phyloP scores from a whole-genome alignment of 805 yeast species.

The Starmerella sp. region DNA sequence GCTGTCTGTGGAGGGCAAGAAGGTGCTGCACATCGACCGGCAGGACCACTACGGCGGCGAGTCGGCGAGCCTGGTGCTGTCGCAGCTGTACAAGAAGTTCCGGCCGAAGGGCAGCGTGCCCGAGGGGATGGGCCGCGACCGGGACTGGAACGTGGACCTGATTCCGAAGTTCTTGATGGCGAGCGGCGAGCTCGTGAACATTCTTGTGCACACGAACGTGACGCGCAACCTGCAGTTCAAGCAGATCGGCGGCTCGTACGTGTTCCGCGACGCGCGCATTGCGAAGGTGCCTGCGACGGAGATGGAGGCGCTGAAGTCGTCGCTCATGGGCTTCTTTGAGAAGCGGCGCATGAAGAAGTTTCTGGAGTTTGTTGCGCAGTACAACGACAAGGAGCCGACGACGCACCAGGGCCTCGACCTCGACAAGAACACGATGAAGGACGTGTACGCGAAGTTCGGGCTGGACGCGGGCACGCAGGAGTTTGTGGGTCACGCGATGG shows the following conservation, averaged over 20 bases:
- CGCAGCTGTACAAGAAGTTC: slow-evolving; percentile 65
- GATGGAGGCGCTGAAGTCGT: slow-evolving; percentile 78
- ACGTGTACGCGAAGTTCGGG: slow-evolving; percentile 78
- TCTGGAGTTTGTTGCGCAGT: slow-evolving; percentile 73
- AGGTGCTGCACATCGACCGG: slow-evolving; percentile 89
- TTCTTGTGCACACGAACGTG: slow-evolving; percentile 89
- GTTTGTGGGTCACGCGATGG: slow-evolving; percentile 98
- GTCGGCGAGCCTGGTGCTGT: slow-evolving; percentile 29
- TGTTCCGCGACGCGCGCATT: slow-evolving; percentile 76
- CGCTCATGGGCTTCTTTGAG: slow-evolving; percentile 92
- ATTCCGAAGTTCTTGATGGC: slow-evolving; percentile 97
- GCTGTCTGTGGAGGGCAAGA: slow-evolving; percentile 94
- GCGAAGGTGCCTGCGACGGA: slow-evolving; percentile 93
- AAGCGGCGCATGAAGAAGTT: slow-evolving; percentile 90
- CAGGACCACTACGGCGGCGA: slow-evolving; percentile 89
- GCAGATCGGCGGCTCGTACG: slow-evolving; percentile 92
- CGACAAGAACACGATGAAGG: slow-evolving; percentile 83
- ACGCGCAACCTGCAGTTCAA: slow-evolving; percentile 93
- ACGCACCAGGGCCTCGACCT: slow-evolving; percentile 79
- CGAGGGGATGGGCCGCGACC: slow-evolving; percentile 74
- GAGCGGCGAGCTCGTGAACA: slow-evolving; percentile 92
- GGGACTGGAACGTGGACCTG: slow-evolving; percentile 97
- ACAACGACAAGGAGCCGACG: slow-evolving; percentile 61
- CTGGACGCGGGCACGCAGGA: slow-evolving; percentile 88
- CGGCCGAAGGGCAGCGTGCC: slow-evolving; percentile 46